Percentiles rank a stretch among this genome's conserved stretches.
Conservation (phyloP, 75 land plant species). For the Sequoiadendron giganteum region DNA sequence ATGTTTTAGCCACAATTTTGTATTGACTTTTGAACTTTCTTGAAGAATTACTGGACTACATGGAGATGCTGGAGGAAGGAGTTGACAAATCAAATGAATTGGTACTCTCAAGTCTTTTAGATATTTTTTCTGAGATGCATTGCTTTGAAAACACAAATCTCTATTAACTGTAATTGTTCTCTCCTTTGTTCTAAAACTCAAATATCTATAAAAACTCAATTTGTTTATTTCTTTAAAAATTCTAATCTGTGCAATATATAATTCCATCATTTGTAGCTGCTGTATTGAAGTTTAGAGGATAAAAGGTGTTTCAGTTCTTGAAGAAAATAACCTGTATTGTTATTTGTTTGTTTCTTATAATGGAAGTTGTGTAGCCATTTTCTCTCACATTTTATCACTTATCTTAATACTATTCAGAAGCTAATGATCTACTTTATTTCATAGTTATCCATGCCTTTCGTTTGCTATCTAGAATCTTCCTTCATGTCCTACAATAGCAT, state of each 20-base stretch:
- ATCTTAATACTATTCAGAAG: neutral
- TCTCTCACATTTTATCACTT: neutral
- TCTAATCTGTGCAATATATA: no score
- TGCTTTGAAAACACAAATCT: neutral
- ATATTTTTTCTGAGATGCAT: neutral
- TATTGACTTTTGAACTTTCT: neutral
- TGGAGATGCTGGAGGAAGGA: slow-evolving; percentile 12
- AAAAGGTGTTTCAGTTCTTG: neutral
- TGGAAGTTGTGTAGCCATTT: neutral
- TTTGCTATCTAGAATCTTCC: neutral
- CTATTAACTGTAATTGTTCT: neutral
- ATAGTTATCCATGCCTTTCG: neutral
- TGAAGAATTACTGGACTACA: slow-evolving; percentile 10
- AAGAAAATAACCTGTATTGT: neutral
- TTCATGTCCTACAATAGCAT: neutral
- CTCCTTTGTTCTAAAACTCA: neutral
- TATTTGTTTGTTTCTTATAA: neutral
- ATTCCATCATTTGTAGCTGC: neutral
- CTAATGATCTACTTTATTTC: neutral
- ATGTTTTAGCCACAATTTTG: neutral
- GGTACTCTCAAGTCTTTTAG: slow-evolving; percentile 2
- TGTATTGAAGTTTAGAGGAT: neutral
- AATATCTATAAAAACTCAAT: neutral
- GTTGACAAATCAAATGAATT: slow-evolving; percentile 10
- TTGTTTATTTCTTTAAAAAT: neutral